phyloP scores from a whole-genome alignment of 2,329 filamentous ascomycete genomes.

The Calonectria hawksworthii region DNA sequence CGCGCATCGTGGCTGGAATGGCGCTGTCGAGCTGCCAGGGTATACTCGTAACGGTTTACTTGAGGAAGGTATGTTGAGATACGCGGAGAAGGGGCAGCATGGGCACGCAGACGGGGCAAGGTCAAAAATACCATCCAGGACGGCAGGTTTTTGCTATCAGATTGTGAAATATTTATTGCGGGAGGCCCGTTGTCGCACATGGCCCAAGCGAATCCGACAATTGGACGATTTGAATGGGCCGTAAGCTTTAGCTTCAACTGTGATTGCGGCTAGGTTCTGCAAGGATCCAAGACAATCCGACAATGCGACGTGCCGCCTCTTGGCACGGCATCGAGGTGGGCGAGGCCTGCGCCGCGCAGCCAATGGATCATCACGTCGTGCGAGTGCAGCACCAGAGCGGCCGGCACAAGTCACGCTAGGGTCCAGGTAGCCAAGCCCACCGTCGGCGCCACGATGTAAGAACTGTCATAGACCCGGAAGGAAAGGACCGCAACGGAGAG shows the following conservation, averaged over 20 bases:
- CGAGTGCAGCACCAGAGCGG: neutral
- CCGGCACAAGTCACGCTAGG: neutral
- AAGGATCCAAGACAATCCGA: neutral
- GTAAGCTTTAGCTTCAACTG: neutral
- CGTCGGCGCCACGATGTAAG: neutral
- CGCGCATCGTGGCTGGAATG: neutral
- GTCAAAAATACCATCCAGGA: neutral
- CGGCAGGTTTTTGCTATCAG: neutral
- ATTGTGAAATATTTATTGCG: slow-evolving; percentile 5
- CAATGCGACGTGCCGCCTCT: neutral
- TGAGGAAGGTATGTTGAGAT: neutral
- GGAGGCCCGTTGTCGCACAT: neutral
- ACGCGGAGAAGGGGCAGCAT: neutral
- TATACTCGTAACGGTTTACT: neutral
- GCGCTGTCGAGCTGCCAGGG: neutral
- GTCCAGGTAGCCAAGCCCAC: neutral
- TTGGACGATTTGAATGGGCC: neutral
- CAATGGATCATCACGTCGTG: neutral
- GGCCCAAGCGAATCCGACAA: neutral
- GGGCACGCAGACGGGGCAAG: neutral
- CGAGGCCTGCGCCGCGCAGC: neutral
- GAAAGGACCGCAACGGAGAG: neutral
- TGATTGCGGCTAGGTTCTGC: neutral
- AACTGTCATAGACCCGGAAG: neutral
- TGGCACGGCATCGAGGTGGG: neutral